phyloP scores from a whole-genome alignment of 2,329 filamentous ascomycete species.

The Stagonosporopsis cucurbitacearum region DNA sequence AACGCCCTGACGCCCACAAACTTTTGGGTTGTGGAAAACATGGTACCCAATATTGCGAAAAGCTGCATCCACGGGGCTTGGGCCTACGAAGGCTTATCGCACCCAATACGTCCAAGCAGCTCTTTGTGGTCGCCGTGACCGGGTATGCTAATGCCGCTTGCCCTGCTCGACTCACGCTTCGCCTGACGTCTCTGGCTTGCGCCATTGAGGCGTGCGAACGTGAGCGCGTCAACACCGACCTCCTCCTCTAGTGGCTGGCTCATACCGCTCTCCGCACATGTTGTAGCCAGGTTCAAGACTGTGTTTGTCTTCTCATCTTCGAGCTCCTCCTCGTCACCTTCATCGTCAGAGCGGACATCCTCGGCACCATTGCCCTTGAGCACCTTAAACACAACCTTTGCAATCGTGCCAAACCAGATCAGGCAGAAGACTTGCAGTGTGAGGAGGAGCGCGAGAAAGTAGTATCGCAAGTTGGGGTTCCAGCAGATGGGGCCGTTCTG shows the following conservation, averaged over 20 bases:
- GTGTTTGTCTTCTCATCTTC: conserved; percentile 36
- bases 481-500: conserved; percentile 79
- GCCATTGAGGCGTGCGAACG: conserved; percentile 60
- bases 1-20: conserved; percentile 6
- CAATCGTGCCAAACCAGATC: conserved; percentile 89
- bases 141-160: conserved; percentile 65
- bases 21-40: conserved; percentile 6
- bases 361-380: conserved; percentile 79
- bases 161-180: conserved; percentile 58
- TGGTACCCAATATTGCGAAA: conserved; percentile 2
- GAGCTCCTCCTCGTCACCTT: conserved; percentile 69
- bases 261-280: conserved; percentile 39
- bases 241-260: conserved; percentile 69
- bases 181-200: conserved; percentile 57
- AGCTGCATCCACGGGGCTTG: neutral
- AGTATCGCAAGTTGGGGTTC: conserved; percentile 74
- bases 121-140: conserved; percentile 81
- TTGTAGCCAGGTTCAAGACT: conserved; percentile 35
- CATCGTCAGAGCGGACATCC: conserved; percentile 86
- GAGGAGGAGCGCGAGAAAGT: conserved; percentile 78
- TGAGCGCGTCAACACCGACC: conserved; percentile 74
- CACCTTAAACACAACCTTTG: conserved; percentile 81
- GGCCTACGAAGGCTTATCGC: conserved; percentile 67
- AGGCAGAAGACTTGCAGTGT: conserved; percentile 80
- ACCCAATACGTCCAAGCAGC: conserved; percentile 80